Conservation (phyloP, 129 eudicot genomes). For the sunflower (Helianthus annuus) region HanXRQr2.0-SUNRISE NC_035449.2:2766309-2766808, state of each 20-base stretch:
- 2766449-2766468: slow-evolving; percentile 85
- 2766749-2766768: slow-evolving; percentile 38
- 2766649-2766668: slow-evolving; percentile 63
- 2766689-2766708: slow-evolving; percentile 53
- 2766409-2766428: slow-evolving; percentile 63
- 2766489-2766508: slow-evolving; percentile 64
- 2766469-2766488: slow-evolving; percentile 84
- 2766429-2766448: slow-evolving; percentile 68
- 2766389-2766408: slow-evolving; percentile 66
- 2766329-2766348: slow-evolving; percentile 76
- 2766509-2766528: slow-evolving; percentile 76
- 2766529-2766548: slow-evolving; percentile 80
- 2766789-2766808: slow-evolving; percentile 87
- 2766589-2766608: slow-evolving; percentile 35
- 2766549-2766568: slow-evolving; percentile 77
- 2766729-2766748: slow-evolving; percentile 22
- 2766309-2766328: slow-evolving; percentile 80
- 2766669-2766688: slow-evolving; percentile 65
- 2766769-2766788: slow-evolving; percentile 78
- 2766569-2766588: slow-evolving; percentile 67
- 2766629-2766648: slow-evolving; percentile 60
- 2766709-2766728: slow-evolving; percentile 50
- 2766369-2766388: slow-evolving; percentile 46
- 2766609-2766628: slow-evolving; percentile 25
- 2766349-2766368: slow-evolving; percentile 73